A percentile compares a stretch with the other conserved stretches of the same genome.
Evolutionary conservation across 805 yeast genomes (phyloP).

Genomic region (Kluyveromyces starmeri): DNA sequence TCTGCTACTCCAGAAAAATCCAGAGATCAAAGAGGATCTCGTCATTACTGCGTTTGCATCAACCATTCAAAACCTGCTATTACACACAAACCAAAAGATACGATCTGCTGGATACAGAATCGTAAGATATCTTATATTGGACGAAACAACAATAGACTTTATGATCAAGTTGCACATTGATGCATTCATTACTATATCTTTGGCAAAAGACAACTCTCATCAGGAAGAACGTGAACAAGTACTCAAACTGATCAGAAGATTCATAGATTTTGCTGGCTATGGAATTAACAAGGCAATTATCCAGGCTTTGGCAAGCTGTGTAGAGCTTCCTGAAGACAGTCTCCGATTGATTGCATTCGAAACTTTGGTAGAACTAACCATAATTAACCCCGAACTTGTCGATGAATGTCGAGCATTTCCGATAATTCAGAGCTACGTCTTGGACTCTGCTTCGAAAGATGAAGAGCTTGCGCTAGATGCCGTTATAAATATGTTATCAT

Average conservation of each 20-base stretch:
- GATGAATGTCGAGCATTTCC: constrained; percentile 40
- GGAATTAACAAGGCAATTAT: constrained; percentile 64
- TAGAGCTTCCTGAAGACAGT: constrained; percentile 47
- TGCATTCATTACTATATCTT: constrained; percentile 51
- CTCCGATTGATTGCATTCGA: constrained; percentile 46
- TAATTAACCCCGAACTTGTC: constrained; percentile 37
- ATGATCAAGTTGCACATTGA: constrained; percentile 51
- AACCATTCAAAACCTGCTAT: constrained; percentile 51
- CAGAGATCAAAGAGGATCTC: constrained; percentile 56
- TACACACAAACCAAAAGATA: constrained; percentile 49
- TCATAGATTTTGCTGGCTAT: constrained; percentile 39
- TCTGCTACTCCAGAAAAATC: constrained; percentile 43
- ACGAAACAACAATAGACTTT: constrained; percentile 43
- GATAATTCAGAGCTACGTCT: constrained; percentile 28
- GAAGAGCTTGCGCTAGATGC: constrained; percentile 23
- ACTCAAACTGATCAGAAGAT: constrained; percentile 55
- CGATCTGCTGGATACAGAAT: constrained; percentile 71
- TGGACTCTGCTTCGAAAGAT: constrained; percentile 20
- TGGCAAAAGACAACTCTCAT: constrained; percentile 47
- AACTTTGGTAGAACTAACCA: constrained; percentile 46
- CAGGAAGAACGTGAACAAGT: constrained; percentile 72
- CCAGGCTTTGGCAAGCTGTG: constrained; percentile 54
- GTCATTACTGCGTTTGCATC: constrained; percentile 48
- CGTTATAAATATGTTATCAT: constrained; percentile 22
- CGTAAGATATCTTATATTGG: constrained; percentile 53